Percentiles rank a stretch among this genome's conserved stretches.
Conservation (phyloP, 208 protist genomes). For the Lotmaria passim region DNA sequence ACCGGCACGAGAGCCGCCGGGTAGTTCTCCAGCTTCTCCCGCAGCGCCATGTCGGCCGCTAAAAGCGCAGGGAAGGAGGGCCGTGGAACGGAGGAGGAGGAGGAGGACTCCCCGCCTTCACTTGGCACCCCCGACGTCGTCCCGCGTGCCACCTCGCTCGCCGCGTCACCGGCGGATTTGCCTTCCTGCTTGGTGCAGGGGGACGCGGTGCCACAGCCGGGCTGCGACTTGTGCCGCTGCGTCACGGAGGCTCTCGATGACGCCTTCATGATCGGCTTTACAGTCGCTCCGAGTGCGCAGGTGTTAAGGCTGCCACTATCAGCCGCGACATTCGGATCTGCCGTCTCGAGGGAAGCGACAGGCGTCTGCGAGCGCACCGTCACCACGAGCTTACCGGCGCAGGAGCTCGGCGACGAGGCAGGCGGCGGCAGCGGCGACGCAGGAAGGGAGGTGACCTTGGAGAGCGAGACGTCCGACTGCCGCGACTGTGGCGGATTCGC, state of each 20-base stretch:
- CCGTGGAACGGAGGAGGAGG: not conserved
- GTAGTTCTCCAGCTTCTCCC: conserved; percentile 19
- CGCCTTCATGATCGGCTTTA: conserved; percentile 13
- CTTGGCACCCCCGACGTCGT: not conserved
- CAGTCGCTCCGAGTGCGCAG: not conserved
- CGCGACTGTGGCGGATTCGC: not conserved
- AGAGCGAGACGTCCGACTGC: not conserved
- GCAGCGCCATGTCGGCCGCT: conserved; percentile 18
- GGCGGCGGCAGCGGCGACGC: not conserved
- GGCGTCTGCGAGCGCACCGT: too few relatives aligned
- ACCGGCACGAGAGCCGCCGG: conserved; percentile 9
- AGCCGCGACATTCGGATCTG: too few relatives aligned
- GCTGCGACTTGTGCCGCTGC: not conserved
- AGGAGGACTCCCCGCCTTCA: not conserved
- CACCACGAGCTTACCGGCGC: too few relatives aligned
- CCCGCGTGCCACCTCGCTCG: not conserved
- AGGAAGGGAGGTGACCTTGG: not conserved
- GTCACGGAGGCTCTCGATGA: not conserved
- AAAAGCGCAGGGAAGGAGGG: conserved; percentile 19
- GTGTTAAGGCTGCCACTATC: not conserved
- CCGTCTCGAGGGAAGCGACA: too few relatives aligned
- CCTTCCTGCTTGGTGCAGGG: not conserved
- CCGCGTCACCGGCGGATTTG: not conserved
- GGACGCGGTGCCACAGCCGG: not conserved
- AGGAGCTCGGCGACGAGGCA: not conserved